These are phyloP conservation scores for Flaveria sonorensis DNA, from an alignment of 129 eudicot genomes.

Conservation along the genomic window DNA sequence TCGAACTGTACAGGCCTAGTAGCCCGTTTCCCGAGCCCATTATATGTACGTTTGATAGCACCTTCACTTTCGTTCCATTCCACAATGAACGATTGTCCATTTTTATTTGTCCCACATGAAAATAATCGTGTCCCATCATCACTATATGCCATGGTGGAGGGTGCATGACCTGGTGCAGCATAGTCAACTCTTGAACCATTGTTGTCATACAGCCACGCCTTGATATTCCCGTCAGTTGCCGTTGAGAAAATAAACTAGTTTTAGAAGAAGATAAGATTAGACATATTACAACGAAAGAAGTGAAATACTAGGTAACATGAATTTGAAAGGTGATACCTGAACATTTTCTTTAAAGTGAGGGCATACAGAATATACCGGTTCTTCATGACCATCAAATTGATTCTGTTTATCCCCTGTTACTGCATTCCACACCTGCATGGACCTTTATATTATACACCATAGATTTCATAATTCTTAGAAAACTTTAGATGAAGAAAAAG, in stretches of 20 bases:
- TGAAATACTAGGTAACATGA: not conserved
- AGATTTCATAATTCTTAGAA: constrained; percentile 3
- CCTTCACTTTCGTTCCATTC: constrained; percentile 97
- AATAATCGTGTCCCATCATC: constrained; percentile 78
- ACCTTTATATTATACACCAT: constrained; percentile 10
- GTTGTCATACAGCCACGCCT: constrained; percentile 74
- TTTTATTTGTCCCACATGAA: constrained; percentile 84
- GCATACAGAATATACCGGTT: constrained; percentile 84
- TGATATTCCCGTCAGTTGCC: constrained; percentile 70
- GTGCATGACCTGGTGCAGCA: constrained; percentile 72
- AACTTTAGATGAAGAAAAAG: not conserved
- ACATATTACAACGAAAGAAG: not conserved
- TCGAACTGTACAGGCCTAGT: constrained; percentile 74
- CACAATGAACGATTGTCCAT: constrained; percentile 72
- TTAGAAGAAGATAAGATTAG: constrained; percentile 3
- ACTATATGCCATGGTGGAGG: constrained; percentile 72
- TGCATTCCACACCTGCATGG: constrained; percentile 80
- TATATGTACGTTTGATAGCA: constrained; percentile 60
- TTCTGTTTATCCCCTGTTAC: constrained; percentile 62
- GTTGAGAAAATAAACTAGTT: constrained; percentile 66
- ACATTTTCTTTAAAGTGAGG: constrained; percentile 83
- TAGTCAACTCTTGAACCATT: constrained; percentile 71
- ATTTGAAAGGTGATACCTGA: constrained; percentile 48
- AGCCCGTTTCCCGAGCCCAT: constrained; percentile 75
- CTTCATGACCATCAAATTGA: constrained; percentile 83